Base-by-base conservation (phyloP, 352 stramenopile genomes). In the Phytophthora sansomeana region DNA sequence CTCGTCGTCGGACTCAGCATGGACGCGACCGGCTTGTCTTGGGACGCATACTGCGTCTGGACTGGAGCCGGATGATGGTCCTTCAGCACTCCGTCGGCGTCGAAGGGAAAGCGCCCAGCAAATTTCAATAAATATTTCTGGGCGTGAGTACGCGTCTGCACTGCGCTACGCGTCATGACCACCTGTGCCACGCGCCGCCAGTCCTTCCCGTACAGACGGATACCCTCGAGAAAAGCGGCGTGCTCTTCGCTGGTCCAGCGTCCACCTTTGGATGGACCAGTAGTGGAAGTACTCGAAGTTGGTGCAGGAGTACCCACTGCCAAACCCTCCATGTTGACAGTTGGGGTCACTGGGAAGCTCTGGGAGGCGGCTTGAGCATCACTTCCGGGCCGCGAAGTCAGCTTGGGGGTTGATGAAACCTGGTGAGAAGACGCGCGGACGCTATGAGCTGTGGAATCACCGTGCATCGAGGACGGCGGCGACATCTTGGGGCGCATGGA, bases 61-160 rank as follows among this genome's bases (percentile, higher is more conserved):
- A 50, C 49, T 3, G 70, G 65, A 28, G 60, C 16, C 33, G 63
- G 33, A 5, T 65, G 51, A 35, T 82, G 69, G 24, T 80, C 63
- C 58, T 82, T 82, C 46, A 75, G 48, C 60, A 77, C 62, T 52
- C 70, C 70, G 24, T 85, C 70, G 1, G 77, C 47, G n/a, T 93
- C 85, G 49, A 93, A 92, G 3, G 83, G 83, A 58, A 91, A 92
- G 19, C 81, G 82, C 42, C 86, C 86, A 64, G 86, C 84, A 79
- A 96, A 93, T 80, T 97, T 97, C 72, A 95, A 91, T 86, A 97
- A 93, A 91, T 97, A 97, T 69, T 97, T 97, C 73, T 97, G 89
- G 46, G 89, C 89, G 65, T 97, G 89, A 32, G 89, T 96, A 38
- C 89, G 87, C 41, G 87, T 95, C 72, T 97, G 89, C 51, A 97